Evolutionary conservation across 2,329 filamentous ascomycete genomes (phyloP), one percentile per base, ranked within the genome.

Genomic region (Aureobasidium sp.): DNA sequence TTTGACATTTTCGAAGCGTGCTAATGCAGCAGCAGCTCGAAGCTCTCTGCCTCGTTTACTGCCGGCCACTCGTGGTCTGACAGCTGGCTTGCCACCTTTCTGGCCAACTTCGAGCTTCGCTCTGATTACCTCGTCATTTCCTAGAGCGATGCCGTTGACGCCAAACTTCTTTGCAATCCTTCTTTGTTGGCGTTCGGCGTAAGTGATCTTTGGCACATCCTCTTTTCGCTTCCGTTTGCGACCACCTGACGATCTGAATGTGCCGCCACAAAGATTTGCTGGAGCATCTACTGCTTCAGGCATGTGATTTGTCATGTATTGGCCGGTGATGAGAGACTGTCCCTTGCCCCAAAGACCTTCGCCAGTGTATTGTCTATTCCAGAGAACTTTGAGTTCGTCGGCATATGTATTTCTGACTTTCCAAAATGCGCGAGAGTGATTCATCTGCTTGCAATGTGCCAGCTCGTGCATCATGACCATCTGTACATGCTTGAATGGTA

Each of bases 391-490:
- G 79, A 95, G 82, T 53, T 88, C 79, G 7, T 75, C 76, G 1
- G 86, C 84, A 63, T 86, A 93, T 37, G 74, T 70, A 66, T 93
- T 86, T 41, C 88, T 75, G 16, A 90, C 84, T 8, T 79, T 78
- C 88, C 89, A 95, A 63, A 95, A 95, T 2, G 80, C 81, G 53
- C 80, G 78, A 1, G 83, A 85, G 66, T 95, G 89, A 66, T 95
- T 94, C 90, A 95, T 95, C 66, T 95, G 85, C 67, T 88, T 86
- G 75, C 86, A 90, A 67, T 94, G 88, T 3, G 88, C 88, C 25
- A 94, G 74, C 63, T 93, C 88, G 66, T 95, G 89, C 81, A 94
- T 90, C 89, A 95, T 94, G 59, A 94, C 88, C 86, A 93, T 91
- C 69, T 93, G 87, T 14, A 95, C 86, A 63, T 90, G 89, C 57